Percentiles rank a stretch among this genome's conserved stretches.
phyloP scores from a whole-genome alignment of 1,139 yeast genomes.

The Yamadazyma triangularis region DNA sequence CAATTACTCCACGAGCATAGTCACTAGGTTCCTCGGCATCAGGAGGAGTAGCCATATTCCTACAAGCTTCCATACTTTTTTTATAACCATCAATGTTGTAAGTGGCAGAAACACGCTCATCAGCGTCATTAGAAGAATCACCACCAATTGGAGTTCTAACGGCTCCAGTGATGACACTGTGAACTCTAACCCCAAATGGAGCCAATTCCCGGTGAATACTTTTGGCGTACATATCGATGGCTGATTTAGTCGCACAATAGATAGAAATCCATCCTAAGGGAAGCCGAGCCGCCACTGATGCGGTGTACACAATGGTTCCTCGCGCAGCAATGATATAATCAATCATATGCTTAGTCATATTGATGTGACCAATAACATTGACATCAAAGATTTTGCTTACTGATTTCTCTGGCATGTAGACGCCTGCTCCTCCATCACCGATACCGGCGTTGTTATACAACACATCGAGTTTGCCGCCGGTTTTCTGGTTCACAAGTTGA shows the following conservation, averaged over 20 bases:
- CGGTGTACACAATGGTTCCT: slow-evolving; percentile 34
- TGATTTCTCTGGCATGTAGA: slow-evolving; percentile 24
- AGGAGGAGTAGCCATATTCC: slow-evolving; percentile 23
- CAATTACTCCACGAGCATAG: slow-evolving; percentile 29
- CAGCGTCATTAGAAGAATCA: slow-evolving; percentile 1
- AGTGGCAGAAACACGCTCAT: slow-evolving; percentile 13
- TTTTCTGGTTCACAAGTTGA: slow-evolving; percentile 16
- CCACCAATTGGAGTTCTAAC: slow-evolving; percentile 32
- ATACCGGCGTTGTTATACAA: slow-evolving; percentile 35
- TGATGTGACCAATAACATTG: slow-evolving; percentile 36
- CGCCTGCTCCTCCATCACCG: slow-evolving; percentile 27
- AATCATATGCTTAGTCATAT: slow-evolving; percentile 29
- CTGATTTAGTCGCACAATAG: slow-evolving; percentile 31
- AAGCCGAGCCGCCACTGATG: slow-evolving; percentile 30
- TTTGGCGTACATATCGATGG: slow-evolving; percentile 13
- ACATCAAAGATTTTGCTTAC: slow-evolving; percentile 24
- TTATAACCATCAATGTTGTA: slow-evolving; percentile 28
- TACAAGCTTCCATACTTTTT: slow-evolving; percentile 20
- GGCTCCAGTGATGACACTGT: slow-evolving; percentile 37
- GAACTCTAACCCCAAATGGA: slow-evolving; percentile 32
- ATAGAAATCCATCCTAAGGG: slow-evolving; percentile 33
- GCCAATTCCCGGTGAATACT: slow-evolving; percentile 13
- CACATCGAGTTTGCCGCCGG: slow-evolving; percentile 26
- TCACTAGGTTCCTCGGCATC: slow-evolving; percentile 18
- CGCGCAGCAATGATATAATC: slow-evolving; percentile 26